Conservation (phyloP, 176 grass and related monocot genomes). For the Luzula sylvatica region DNA sequence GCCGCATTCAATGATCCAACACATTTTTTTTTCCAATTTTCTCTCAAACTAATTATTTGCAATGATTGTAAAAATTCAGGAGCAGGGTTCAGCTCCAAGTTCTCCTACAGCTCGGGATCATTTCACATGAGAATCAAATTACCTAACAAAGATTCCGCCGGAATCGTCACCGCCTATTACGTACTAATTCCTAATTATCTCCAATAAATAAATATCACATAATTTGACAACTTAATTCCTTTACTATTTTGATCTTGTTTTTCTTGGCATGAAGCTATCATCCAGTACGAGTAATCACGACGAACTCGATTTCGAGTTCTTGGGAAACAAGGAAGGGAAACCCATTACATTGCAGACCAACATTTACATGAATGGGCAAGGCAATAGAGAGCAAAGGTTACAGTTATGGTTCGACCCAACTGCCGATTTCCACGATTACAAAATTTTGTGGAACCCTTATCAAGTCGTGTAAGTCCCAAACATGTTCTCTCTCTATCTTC, state of each 20-base stretch:
- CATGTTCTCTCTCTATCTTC: not conserved
- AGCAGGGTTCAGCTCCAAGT: slow-evolving; percentile 50
- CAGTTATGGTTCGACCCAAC: slow-evolving; percentile 65
- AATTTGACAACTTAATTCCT: not conserved
- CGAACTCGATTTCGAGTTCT: slow-evolving; percentile 70
- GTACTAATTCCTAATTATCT: slow-evolving; percentile 25
- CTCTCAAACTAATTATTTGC: too few relatives aligned
- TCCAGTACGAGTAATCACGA: slow-evolving; percentile 23
- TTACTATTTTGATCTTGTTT: not conserved
- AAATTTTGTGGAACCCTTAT: slow-evolving; percentile 72
- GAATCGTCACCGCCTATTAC: slow-evolving; percentile 57
- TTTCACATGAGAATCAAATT: slow-evolving; percentile 68
- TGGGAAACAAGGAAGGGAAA: slow-evolving; percentile 41
- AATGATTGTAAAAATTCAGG: slow-evolving; percentile 16
- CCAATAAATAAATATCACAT: not conserved
- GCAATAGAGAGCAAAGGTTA: slow-evolving; percentile 41
- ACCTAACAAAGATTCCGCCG: slow-evolving; percentile 37
- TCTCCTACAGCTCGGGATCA: slow-evolving; percentile 39
- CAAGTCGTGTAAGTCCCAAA: slow-evolving; percentile 43
- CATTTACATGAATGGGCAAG: slow-evolving; percentile 42
- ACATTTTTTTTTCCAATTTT: too few relatives aligned
- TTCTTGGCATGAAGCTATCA: slow-evolving; percentile 7
- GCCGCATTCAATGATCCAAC: not conserved
- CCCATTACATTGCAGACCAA: slow-evolving; percentile 59
- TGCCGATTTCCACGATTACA: slow-evolving; percentile 65